phyloP scores from a whole-genome alignment of 257 asterid genomes.

The Nicotiana attenuata region DNA sequence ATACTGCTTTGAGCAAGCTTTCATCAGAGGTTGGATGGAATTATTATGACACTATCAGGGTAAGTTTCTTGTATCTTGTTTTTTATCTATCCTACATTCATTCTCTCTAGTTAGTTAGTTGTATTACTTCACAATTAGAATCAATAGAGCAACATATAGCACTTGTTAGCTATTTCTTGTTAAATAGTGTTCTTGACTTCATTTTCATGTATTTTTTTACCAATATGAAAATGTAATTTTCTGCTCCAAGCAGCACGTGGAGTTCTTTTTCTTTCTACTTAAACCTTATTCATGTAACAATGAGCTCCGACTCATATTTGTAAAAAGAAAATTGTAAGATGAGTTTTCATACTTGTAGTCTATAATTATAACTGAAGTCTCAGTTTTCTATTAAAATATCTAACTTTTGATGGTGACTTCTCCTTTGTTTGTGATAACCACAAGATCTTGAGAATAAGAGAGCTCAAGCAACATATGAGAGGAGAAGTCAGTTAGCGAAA shows the following conservation, averaged over 20 bases:
- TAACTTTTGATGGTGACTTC: neutral
- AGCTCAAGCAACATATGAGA: slow-evolving; percentile 64
- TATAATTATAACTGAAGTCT: neutral
- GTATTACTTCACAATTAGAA: neutral
- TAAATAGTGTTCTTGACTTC: too few species aligned
- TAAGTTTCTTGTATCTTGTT: slow-evolving; percentile 18
- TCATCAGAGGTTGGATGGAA: slow-evolving; percentile 95
- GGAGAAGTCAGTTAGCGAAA: slow-evolving; percentile 65
- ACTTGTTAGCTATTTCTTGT: neutral
- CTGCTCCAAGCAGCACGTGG: too few species aligned
- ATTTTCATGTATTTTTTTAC: neutral
- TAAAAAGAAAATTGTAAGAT: neutral
- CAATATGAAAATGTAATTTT: neutral
- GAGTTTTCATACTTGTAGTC: neutral
- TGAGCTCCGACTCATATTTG: neutral
- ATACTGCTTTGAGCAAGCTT: slow-evolving; percentile 71
- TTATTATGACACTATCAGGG: slow-evolving; percentile 76
- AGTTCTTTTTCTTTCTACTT: neutral
- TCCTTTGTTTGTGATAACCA: neutral
- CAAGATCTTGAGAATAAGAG: slow-evolving; percentile 87
- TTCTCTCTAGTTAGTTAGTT: neutral
- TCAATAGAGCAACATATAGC: neutral
- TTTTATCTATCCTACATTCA: neutral
- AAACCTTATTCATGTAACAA: neutral
- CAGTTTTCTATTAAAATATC: neutral